Percentiles rank a stretch among this genome's conserved stretches.
phyloP scores from a whole-genome alignment of 2,329 filamentous ascomycete species.

The Aphanocladium album region DNA sequence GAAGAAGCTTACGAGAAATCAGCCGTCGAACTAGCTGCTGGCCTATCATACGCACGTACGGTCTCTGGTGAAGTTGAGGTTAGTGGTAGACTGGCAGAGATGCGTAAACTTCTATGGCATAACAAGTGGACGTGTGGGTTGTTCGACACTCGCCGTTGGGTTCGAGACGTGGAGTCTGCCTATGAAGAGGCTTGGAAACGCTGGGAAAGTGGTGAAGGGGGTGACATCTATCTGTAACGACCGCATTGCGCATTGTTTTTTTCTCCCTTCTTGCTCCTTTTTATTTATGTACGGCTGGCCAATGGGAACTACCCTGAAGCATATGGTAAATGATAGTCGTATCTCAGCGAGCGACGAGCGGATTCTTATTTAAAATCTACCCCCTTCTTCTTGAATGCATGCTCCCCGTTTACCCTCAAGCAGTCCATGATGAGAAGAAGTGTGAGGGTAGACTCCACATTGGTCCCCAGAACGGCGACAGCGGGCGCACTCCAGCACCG shows the following conservation, averaged over 20 bases:
- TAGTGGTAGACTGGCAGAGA: constrained; percentile 66
- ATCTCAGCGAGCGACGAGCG: neutral
- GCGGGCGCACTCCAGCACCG: no score
- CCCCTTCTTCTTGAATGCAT: neutral
- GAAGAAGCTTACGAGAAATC: constrained; percentile 82
- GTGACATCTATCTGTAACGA: constrained; percentile 76
- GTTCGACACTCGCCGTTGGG: constrained; percentile 91
- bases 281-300: neutral
- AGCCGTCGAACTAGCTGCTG: constrained; percentile 62
- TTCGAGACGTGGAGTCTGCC: constrained; percentile 78
- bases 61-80: constrained; percentile 46
- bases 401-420: no score
- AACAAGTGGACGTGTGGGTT: constrained; percentile 80
- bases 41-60: constrained; percentile 53
- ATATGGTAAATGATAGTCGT: neutral
- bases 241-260: neutral
- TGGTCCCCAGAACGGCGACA: no score
- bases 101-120: constrained; percentile 77
- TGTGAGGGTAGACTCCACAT: no score
- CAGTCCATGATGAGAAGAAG: no score
- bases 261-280: neutral
- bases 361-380: neutral
- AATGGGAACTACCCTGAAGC: neutral
- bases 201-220: constrained; percentile 83
- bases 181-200: constrained; percentile 84